Conservation (phyloP, 2,329 filamentous ascomycete species). For the Talaromyces sp. region DNA sequence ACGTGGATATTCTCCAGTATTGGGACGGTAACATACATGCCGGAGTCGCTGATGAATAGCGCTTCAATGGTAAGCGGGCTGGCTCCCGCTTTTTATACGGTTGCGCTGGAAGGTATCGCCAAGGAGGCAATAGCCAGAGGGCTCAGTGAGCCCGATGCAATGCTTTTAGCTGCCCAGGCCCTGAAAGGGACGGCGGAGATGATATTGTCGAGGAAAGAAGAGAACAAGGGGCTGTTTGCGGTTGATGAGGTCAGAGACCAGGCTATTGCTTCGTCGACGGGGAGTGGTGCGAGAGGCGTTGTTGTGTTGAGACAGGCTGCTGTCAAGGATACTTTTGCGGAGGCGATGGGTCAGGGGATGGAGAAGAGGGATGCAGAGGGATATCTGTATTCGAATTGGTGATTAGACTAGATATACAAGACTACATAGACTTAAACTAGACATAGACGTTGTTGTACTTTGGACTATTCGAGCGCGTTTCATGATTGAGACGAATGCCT, state of each 20-base stretch:
- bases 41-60: constrained; percentile 11
- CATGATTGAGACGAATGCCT: not conserved
- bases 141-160: constrained; percentile 14
- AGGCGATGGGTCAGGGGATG: constrained; percentile 17
- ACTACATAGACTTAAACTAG: not conserved
- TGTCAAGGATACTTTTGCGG: constrained; percentile 13
- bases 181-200: constrained; percentile 16
- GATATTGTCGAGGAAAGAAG: constrained; percentile 12
- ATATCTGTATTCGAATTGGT: constrained; percentile 16
- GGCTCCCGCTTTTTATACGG: constrained; percentile 14
- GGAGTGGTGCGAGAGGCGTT: constrained; percentile 13
- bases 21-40: constrained; percentile 12
- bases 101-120: constrained; percentile 16
- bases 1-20: constrained; percentile 18
- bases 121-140: constrained; percentile 14
- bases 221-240: constrained; percentile 15
- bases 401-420: not conserved
- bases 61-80: constrained; percentile 13
- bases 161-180: constrained; percentile 15
- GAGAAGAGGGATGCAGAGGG: constrained; percentile 13
- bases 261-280: constrained; percentile 11
- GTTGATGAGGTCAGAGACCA: constrained; percentile 14
- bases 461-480: not conserved
- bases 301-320: constrained; percentile 6
- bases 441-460: not conserved